Evolutionary conservation across 108 stramenopile species (phyloP).

Genomic region (Conticribra guillardii): DNA sequence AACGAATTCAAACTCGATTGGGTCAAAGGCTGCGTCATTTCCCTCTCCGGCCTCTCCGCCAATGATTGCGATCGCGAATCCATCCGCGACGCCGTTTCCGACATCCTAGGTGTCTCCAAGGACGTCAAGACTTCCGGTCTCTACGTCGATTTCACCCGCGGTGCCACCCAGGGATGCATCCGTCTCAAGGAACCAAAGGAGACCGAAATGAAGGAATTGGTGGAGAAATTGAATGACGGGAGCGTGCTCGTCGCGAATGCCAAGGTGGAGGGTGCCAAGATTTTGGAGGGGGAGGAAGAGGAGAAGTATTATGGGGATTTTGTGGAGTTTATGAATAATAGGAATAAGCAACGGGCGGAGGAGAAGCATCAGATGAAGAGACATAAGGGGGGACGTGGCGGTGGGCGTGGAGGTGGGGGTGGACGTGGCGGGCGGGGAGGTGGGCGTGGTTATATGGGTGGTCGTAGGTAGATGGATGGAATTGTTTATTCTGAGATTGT

Average conservation of each 20-base stretch:
- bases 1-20: slow-evolving; percentile 64
- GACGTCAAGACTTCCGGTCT: slow-evolving; percentile 76
- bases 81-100: slow-evolving; percentile 64
- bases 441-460: slow-evolving; percentile 9
- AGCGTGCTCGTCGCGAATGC: slow-evolving; percentile 62
- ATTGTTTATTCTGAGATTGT: too few relatives aligned
- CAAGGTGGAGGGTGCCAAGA: slow-evolving; percentile 62
- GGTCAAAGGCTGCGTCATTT: slow-evolving; percentile 84
- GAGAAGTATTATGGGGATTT: slow-evolving; percentile 83
- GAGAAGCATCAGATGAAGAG: slow-evolving; percentile 50
- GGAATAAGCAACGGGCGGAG: slow-evolving; percentile 60
- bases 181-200: slow-evolving; percentile 67
- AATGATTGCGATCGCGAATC: slow-evolving; percentile 79
- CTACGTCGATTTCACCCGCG: slow-evolving; percentile 86
- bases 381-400: too few relatives aligned
- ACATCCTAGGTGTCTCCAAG: slow-evolving; percentile 54
- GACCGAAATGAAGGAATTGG: slow-evolving; percentile 59
- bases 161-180: slow-evolving; percentile 69
- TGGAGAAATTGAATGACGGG: slow-evolving; percentile 65
- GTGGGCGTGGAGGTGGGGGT: slow-evolving; percentile 21
- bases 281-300: slow-evolving; percentile 88
- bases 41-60: slow-evolving; percentile 64
- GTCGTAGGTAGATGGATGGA: too few relatives aligned
- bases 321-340: slow-evolving; percentile 75
- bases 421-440: slow-evolving; percentile 16